phyloP scores from a whole-genome alignment of 1,139 yeast genomes.

The Petasospora rhodanensis region DNA sequence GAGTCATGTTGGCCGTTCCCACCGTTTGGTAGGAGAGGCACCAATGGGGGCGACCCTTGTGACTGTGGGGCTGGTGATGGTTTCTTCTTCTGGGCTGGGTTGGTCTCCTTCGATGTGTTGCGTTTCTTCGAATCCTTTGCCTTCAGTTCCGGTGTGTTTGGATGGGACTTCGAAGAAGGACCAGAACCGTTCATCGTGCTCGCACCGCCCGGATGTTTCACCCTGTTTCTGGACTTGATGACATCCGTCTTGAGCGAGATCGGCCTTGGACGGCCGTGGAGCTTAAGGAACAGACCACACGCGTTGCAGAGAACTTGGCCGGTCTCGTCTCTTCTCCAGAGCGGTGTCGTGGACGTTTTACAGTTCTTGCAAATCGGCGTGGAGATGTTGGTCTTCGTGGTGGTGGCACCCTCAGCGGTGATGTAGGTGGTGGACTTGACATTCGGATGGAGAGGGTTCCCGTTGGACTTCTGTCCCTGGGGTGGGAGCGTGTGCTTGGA shows the following conservation, averaged over 20 bases:
- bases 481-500: conserved; percentile 1
- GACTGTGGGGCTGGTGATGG: conserved; percentile 9
- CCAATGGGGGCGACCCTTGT: conserved; percentile 21
- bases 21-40: conserved; percentile 21
- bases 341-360: conserved; percentile 86
- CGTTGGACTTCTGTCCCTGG: conserved; percentile 11
- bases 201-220: conserved; percentile 19
- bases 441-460: conserved; percentile 29
- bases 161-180: conserved; percentile 13
- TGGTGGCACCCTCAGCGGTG: conserved; percentile 33
- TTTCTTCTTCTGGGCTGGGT: conserved; percentile 7
- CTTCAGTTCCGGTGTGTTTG: conserved; percentile 21
- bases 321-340: conserved; percentile 92
- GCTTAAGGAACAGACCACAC: conserved; percentile 84
- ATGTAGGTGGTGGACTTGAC: conserved; percentile 42
- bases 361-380: conserved; percentile 86
- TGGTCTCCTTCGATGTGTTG: conserved; percentile 1
- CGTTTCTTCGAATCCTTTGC: conserved; percentile 18
- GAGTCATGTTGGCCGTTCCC: too few relatives aligned
- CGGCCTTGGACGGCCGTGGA: conserved; percentile 92
- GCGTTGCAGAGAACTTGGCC: conserved; percentile 95
- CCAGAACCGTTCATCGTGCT: conserved; percentile 8
- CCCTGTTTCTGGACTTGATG: conserved; percentile 83
- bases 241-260: conserved; percentile 88
- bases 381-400: conserved; percentile 43